A percentile compares a stretch with the other conserved stretches of the same genome.
Conservation (phyloP, 129 eudicot species). For the Arctium lappa region DNA sequence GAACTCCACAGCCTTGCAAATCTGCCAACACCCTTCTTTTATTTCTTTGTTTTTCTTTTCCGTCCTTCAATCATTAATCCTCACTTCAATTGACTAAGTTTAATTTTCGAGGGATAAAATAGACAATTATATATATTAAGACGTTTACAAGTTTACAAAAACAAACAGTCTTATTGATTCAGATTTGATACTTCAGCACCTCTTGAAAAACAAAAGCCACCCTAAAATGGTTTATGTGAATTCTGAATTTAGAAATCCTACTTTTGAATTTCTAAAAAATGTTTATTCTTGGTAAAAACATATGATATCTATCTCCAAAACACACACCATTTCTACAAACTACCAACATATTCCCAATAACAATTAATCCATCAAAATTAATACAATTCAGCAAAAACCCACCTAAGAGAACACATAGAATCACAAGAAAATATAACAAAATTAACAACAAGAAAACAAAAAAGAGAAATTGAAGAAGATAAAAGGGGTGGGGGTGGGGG, state of each 20-base stretch:
- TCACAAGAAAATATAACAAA: background rate
- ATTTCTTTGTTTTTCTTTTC: no score
- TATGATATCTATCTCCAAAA: background rate
- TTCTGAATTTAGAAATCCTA: background rate
- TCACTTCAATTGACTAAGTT: no score
- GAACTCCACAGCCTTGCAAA: no score
- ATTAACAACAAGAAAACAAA: background rate
- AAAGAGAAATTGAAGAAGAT: background rate
- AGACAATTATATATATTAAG: no score
- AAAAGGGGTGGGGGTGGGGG: background rate
- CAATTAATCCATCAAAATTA: background rate
- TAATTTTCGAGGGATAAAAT: no score
- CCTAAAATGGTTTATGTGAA: background rate
- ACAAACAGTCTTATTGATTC: no score
- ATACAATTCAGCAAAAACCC: slow-evolving; percentile 7
- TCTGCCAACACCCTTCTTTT: no score
- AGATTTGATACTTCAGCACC: no score
- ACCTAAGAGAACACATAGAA: background rate
- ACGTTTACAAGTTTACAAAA: no score
- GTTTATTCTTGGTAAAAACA: background rate
- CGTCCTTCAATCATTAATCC: no score
- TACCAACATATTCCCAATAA: background rate
- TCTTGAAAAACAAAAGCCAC: no score
- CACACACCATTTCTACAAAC: background rate
- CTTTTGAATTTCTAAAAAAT: background rate